Percentiles rank a stretch among this genome's conserved stretches.
Conservation (phyloP, 345 rosid genomes). For the Diplotaxis tenuifolia region DNA sequence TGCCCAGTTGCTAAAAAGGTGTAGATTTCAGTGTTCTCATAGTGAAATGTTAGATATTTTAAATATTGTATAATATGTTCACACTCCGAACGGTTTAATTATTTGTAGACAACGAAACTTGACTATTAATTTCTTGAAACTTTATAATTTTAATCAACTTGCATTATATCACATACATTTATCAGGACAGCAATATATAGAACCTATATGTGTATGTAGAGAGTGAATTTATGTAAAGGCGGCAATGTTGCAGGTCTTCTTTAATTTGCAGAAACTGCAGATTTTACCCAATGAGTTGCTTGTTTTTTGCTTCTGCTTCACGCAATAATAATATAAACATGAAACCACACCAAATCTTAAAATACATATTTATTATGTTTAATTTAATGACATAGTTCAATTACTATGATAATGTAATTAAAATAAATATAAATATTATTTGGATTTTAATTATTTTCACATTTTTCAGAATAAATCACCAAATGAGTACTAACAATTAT, state of each 20-base stretch:
- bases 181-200: not conserved
- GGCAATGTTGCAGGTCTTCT: conserved; percentile 38
- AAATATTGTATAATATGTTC: not conserved
- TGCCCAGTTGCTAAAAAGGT: conserved; percentile 3
- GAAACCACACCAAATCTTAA: not conserved
- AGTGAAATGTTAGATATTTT: not conserved
- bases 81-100: not conserved
- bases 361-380: not conserved
- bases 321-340: conserved; percentile 17
- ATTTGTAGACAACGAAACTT: not conserved
- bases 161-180: not conserved
- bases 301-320: conserved; percentile 26
- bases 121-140: not conserved
- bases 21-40: conserved; percentile 5
- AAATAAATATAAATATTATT: too few relatives aligned
- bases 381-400: too few relatives aligned
- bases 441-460: too few relatives aligned
- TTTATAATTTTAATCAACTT: not conserved
- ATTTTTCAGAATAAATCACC: too few relatives aligned
- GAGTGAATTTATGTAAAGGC: conserved; percentile 30
- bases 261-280: conserved; percentile 38
- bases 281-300: conserved; percentile 39
- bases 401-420: not conserved
- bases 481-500: too few relatives aligned
- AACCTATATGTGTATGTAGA: not conserved